A percentile compares a stretch with the other conserved stretches of the same genome.
Evolutionary conservation across 1,284 basidiomycete genomes (phyloP).

Genomic region (Lentinula novae-zelandiae): DNA sequence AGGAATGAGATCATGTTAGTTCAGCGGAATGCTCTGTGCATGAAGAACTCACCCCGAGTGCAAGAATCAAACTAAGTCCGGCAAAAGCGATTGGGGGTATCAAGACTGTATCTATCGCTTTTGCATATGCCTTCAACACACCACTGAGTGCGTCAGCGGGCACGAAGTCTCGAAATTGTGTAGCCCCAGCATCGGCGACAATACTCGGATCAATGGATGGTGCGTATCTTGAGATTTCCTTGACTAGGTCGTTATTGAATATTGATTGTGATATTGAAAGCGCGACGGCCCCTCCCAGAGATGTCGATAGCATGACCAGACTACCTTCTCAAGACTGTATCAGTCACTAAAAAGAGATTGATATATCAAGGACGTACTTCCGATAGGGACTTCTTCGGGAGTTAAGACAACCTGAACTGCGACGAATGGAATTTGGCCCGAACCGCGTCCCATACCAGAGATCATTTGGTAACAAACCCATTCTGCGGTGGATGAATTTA

Average conservation of each 20-base stretch:
- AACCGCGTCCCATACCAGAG: neutral
- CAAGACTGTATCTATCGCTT: neutral
- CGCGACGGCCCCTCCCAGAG: neutral
- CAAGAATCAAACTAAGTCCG: neutral
- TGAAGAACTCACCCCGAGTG: neutral
- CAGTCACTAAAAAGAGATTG: neutral
- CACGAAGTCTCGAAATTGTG: neutral
- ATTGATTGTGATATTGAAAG: neutral
- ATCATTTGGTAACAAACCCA: slow-evolving; percentile 2
- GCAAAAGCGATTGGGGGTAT: slow-evolving; percentile 1
- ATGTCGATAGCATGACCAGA: neutral
- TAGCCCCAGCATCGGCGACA: neutral
- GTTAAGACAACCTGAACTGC: neutral
- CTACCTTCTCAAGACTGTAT: neutral
- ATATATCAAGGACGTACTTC: neutral
- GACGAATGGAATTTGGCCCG: slow-evolving; percentile 1
- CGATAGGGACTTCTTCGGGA: slow-evolving; percentile 1
- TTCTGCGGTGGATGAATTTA: neutral
- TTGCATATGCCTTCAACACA: neutral
- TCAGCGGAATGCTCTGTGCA: neutral
- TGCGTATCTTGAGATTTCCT: neutral
- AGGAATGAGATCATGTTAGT: neutral
- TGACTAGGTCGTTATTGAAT: neutral
- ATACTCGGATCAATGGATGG: neutral
- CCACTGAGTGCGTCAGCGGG: slow-evolving; percentile 1